Base-by-base conservation (phyloP, 768 basidiomycete genomes). In the Xerocomellus chrysenteron region DNA sequence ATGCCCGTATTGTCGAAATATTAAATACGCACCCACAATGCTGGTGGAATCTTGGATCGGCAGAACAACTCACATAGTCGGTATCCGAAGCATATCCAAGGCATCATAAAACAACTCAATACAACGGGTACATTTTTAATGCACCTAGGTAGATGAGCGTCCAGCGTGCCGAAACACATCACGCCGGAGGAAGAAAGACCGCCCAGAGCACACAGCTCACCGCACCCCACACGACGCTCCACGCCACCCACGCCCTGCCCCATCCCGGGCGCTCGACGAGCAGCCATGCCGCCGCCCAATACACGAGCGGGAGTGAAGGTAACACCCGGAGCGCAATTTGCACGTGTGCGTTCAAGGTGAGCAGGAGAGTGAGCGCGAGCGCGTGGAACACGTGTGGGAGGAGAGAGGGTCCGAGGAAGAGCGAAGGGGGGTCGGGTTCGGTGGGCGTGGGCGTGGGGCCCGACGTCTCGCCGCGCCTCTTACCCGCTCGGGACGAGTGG, bases 121-220 rank as follows among this genome's bases (percentile, higher is more conserved):
- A 10, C 30, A 21, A 17, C 11, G 5, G 17, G 36, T 37, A 6
- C 35, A 40, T 7, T 2, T 39, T 12, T 35, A 21, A 14, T 35
- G 11, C 37, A 32, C 32, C 32, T 32, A 42, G 13, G 5, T 28
- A 32, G 32, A 40, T n/a, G 3, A 14, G 52, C 42, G 19, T 40
- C 14, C 26, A 24, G 21, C 35, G 19, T 19, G 11, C 42, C 19
- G 24, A 26, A 13, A 36, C 17, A 6, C 41, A 37, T 74, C 74
- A 96, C 0, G 95, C 96, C n/a, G 96, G 96, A 0, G 96, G 96
- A 32, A 96, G 79, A 67, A 94, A 95, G 3, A 82, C 81, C 2
- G 78, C 81, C 94, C 94, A 98, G 0, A 96, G 75, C 5, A 92
- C 78, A 19, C 87, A 69, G 12, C 85, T 85, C 17, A 86, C 64